Conservation (phyloP, 768 basidiomycete genomes). For the Trichaptum fuscoviolaceum region DNA sequence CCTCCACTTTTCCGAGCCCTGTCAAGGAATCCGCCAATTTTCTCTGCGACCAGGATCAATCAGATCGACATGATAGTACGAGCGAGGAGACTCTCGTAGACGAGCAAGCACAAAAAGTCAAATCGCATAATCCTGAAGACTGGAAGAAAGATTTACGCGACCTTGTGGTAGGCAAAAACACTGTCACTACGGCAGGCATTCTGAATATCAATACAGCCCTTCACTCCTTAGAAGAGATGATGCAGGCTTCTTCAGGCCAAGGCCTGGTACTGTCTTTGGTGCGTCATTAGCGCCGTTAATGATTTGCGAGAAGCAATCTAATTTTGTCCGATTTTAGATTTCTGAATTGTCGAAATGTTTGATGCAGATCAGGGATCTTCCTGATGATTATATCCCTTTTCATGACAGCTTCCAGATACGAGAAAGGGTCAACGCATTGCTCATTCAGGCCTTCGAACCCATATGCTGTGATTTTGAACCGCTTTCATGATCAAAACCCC, state of each 20-base stretch:
- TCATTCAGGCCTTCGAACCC: not conserved
- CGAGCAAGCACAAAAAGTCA: not conserved
- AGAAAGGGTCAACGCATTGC: not conserved
- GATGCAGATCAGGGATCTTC: not conserved
- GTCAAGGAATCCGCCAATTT: too few relatives aligned
- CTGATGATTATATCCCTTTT: not conserved
- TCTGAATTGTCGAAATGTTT: not conserved
- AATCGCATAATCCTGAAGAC: not conserved
- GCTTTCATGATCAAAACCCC: not conserved
- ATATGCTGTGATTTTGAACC: not conserved
- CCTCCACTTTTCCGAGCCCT: too few relatives aligned
- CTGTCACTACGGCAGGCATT: not conserved
- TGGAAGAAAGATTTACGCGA: not conserved
- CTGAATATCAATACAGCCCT: not conserved
- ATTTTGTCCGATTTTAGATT: not conserved
- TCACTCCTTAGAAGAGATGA: not conserved
- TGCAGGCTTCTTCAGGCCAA: not conserved
- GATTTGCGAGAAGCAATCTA: not conserved
- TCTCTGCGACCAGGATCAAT: not conserved
- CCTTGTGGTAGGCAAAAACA: not conserved
- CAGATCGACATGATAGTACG: not conserved
- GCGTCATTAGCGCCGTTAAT: not conserved
- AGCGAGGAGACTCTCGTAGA: not conserved
- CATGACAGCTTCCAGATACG: not conserved
- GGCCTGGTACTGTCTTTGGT: not conserved